Percentiles rank a stretch among this genome's conserved stretches.
Evolutionary conservation across 2,329 filamentous ascomycete species (phyloP).

Genomic region (Fusarium sp.): DNA sequence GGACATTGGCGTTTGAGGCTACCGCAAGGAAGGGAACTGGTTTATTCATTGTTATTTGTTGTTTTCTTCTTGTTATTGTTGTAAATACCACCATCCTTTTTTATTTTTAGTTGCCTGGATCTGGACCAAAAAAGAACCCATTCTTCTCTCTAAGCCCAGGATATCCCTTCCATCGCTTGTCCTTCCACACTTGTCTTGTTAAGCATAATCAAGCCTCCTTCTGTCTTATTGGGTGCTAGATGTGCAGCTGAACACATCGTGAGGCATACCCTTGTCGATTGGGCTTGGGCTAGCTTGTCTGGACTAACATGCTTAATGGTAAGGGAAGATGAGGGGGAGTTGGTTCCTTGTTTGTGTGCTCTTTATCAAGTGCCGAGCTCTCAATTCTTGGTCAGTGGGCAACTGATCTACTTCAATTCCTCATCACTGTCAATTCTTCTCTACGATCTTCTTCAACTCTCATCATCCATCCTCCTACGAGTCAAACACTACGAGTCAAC

Average conservation of each 20-base stretch:
- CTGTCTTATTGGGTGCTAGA: neutral
- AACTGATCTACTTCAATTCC: neutral
- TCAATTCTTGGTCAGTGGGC: too few species aligned
- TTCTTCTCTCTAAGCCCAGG: neutral
- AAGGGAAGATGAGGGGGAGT: neutral
- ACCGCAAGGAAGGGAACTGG: neutral
- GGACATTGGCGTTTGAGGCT: slow-evolving; percentile 2
- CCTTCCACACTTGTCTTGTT: neutral
- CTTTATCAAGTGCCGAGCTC: neutral
- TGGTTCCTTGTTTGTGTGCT: slow-evolving; percentile 1
- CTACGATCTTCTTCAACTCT: neutral
- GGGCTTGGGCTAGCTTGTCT: neutral
- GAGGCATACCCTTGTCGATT: slow-evolving; percentile 2
- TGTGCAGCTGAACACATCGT: neutral
- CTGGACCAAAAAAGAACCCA: neutral
- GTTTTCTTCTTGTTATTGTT: neutral
- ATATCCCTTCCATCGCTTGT: neutral
- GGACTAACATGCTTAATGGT: neutral
- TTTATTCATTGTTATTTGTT: neutral
- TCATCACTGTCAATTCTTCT: neutral
- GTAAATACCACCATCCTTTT: slow-evolving; percentile 9
- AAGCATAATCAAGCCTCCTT: neutral
- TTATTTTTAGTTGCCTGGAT: neutral
- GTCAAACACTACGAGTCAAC: neutral
- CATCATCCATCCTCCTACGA: neutral